Conservation (phyloP, 139 green algal species). For the Pleodorina starrii region DNA sequence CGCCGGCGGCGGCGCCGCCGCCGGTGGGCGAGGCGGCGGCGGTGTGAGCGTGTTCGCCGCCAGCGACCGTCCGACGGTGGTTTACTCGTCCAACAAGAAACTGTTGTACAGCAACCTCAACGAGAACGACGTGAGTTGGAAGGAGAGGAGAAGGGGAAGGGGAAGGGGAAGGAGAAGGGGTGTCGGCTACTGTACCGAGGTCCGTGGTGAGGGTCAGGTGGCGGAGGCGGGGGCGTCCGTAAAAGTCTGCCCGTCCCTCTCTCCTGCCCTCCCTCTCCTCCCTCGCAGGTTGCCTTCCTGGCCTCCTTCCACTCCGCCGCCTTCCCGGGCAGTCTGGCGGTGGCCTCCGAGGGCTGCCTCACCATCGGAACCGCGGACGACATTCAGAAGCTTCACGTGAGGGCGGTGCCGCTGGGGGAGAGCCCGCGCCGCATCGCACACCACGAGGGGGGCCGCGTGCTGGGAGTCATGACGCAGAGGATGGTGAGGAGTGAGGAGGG, state of each 20-base stretch:
- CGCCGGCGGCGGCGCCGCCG: background rate
- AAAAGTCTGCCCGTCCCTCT: background rate
- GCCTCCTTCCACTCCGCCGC: conserved; percentile 80
- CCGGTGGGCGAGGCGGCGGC: background rate
- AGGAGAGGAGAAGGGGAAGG: too few relatives aligned
- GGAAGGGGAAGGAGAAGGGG: too few relatives aligned
- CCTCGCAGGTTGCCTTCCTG: conserved; percentile 85
- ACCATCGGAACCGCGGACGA: conserved; percentile 93
- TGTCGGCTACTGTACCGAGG: too few relatives aligned
- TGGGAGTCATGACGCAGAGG: conserved; percentile 60
- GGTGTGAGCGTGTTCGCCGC: conserved; percentile 90
- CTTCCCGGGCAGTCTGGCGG: conserved; percentile 88
- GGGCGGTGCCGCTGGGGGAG: conserved; percentile 90
- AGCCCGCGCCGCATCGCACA: conserved; percentile 94
- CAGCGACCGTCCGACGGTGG: conserved; percentile 95
- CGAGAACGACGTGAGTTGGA: conserved; percentile 83
- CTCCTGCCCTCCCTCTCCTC: background rate
- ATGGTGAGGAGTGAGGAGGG: background rate
- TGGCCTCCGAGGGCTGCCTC: conserved; percentile 84
- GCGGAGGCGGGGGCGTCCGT: too few relatives aligned
- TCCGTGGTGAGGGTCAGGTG: too few relatives aligned
- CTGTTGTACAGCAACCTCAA: conserved; percentile 98
- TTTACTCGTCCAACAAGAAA: conserved; percentile 93
- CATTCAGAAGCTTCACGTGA: conserved; percentile 98
- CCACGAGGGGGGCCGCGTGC: conserved; percentile 64